Evolutionary conservation across 2,329 filamentous ascomycete species (phyloP), one percentile per base, ranked within the genome.

Genomic region (Onygenales sp.): DNA sequence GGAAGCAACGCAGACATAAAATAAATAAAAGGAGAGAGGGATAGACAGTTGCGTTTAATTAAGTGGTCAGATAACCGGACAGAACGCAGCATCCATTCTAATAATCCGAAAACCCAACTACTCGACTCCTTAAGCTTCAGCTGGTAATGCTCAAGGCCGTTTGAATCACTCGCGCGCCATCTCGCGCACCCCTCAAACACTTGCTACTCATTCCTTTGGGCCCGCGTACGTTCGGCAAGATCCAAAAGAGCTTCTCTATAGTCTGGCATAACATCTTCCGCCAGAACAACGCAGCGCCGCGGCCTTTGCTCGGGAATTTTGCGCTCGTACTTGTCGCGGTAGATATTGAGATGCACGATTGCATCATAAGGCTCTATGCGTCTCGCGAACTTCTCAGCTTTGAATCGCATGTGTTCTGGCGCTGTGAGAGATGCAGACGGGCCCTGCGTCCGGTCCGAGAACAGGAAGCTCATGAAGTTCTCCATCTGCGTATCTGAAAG

Each of bases 401-500:
- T 43, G 31, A 55, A 44, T 8, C 42, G 54, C 38, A 55, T 38
- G 11, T 31, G 13, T 14, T 38, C 14, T 13, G 47, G 38, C n/a
- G 5, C 11, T 50, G 10, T 14, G 9, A 17, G 14, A 9, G 14
- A 52, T 3, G 42, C n/a, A 50, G n/a, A 38, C 17, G 43, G 4
- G n/a, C 9, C 10, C 21, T 42, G 32, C 2, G 31, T 14, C 44
- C 14, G 13, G 3, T 48, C 33, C 11, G 39, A 31, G 13, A 53
- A 36, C 31, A 35, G 32, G 13, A 55, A 55, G 38, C 47, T 50
- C 14, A 50, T 8, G 41, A 43, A 55, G 21, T 53, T 33, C 1
- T 35, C 9, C 27, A 55, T n/a, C 45, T 55, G 54, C 2, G 11
- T n/a, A n/a, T 55, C 54, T 11, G 51, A 55, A n/a, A 55, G 54